Base-by-base conservation (phyloP, 2,329 filamentous ascomycete species). In the Nemania bipapillata region DNA sequence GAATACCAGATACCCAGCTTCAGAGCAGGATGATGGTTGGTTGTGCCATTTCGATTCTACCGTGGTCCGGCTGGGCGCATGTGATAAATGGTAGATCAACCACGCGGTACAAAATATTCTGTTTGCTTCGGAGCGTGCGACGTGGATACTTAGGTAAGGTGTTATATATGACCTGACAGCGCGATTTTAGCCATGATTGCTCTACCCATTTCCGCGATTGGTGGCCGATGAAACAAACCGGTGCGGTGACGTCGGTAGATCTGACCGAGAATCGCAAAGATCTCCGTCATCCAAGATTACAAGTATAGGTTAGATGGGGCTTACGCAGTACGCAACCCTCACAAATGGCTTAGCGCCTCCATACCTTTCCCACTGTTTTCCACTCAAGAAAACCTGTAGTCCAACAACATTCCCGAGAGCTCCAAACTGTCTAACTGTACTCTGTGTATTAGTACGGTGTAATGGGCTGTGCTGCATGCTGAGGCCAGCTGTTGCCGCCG, bases 161-260 rank as follows among this genome's bases (percentile, higher is more conserved):
- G 26, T 32, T 17, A 22, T 17, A 30, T 53, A 30, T 32, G 28
- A 53, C 50, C 7, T 17, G 50, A 32, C 26, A n/a, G 50, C 28
- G 17, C 50, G 50, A 53, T 53, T 53, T 53, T 53, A 50, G 5
- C 47, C 47, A 24, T 26, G 20, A 28, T 24, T 50, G 47, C 20
- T 28, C n/a, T 50, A 12, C 20, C 40, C n/a, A 24, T 42, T 24
- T 32, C 15, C 30, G 17, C 15, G 2, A 47, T 54, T 37, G 55
- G 65, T 24, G 55, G 24, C 37, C 32, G 40, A 45, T 50, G 55
- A 65, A 60, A 68, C 61, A 42, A 61, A 42, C 26, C n/a, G 26
- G 22, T 50, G 30, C 22, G 15, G 55, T 50, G 61, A 61, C 50
- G 56, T 62, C 26, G 61, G 52, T 32, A 61, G 66, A 68, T 65